These are phyloP conservation scores for Cytospora piceicola DNA, from an alignment of 2,329 filamentous ascomycete genomes.

Conservation along the genomic window DNA sequence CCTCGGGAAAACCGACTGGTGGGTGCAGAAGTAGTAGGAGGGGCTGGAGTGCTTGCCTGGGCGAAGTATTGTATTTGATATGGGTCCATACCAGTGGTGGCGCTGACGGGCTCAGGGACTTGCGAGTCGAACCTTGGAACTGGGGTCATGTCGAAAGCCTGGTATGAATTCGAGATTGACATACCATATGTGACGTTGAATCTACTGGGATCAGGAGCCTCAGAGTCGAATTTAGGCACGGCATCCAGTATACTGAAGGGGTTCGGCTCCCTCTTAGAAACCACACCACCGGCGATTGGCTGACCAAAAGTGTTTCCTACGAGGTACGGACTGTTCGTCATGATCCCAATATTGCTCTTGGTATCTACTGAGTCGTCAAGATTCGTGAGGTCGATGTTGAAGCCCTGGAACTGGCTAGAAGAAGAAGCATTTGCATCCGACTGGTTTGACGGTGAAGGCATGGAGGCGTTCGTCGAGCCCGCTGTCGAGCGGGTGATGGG, in stretches of 20 bases:
- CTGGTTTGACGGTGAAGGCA: neutral
- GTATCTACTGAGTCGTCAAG: neutral
- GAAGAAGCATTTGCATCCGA: neutral
- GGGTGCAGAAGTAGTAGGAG: neutral
- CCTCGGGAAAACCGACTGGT: neutral
- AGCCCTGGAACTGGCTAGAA: neutral
- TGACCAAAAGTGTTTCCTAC: neutral
- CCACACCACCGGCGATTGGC: neutral
- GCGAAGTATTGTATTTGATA: neutral
- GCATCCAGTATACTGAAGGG: neutral
- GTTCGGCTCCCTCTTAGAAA: neutral
- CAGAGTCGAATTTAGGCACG: conserved; percentile 6
- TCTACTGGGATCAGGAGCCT: neutral
- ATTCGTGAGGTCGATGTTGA: neutral
- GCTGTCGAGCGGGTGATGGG: neutral
- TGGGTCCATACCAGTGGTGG: neutral
- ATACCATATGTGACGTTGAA: neutral
- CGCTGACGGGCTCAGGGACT: neutral
- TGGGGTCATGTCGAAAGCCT: neutral
- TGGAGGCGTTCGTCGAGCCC: neutral
- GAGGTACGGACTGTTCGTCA: neutral
- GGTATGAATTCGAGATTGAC: neutral
- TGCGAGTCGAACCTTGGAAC: neutral
- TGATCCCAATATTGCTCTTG: neutral
- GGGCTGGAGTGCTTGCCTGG: neutral